Evolutionary conservation across 1,284 basidiomycete species (phyloP), one percentile per base, ranked within the genome.

Genomic region (Cutaneotrichosporon cutaneum): DNA sequence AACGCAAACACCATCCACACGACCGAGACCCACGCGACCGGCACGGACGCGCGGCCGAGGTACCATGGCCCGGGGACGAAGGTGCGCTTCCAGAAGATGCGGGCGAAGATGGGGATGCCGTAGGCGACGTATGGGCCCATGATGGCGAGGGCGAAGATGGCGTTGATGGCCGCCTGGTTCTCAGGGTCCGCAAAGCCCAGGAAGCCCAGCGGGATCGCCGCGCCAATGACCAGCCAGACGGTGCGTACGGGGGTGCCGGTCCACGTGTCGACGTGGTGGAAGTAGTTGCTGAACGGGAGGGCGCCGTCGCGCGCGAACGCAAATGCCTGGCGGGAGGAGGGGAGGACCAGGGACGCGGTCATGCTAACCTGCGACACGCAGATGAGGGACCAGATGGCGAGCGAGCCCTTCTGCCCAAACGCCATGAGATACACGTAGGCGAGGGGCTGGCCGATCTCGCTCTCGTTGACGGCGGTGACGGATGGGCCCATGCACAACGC

Each of bases 281-380:
- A 80, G 77, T 83, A 85, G 9, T 70, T 71, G 0, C 88, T 90
- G 68, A 90, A 84, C 0, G 90, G 90, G 7, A 92, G 85, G 0
- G 88, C 89, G 66, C 83, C 82, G 64, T 87, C 86, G 21, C 86
- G 80, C 18, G 84, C 82, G 69, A 88, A 88, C 0, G 87, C 87
- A 67, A 87, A 88, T 0, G 85, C 82, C 71, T 88, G 87, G 11
- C 87, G 80, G 5, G 81, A 83, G 4, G 81, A 77, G 0, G 81
- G 75, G 7, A 75, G 63, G 24, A 73, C 47, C 24, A 77, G 67
- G 8, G 68, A 71, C 16, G 72, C 65, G 11, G 75, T 75, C 75
- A 77, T 77, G 54, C 67, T 69, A 18, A 75, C 35, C 55, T 73
- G 60, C 16, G 59, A 61, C 2, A 60, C 45, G 54, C 56, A 47